Base-by-base conservation (phyloP, 208 protist species). In the Acanthamoeba polyphaga region DNA sequence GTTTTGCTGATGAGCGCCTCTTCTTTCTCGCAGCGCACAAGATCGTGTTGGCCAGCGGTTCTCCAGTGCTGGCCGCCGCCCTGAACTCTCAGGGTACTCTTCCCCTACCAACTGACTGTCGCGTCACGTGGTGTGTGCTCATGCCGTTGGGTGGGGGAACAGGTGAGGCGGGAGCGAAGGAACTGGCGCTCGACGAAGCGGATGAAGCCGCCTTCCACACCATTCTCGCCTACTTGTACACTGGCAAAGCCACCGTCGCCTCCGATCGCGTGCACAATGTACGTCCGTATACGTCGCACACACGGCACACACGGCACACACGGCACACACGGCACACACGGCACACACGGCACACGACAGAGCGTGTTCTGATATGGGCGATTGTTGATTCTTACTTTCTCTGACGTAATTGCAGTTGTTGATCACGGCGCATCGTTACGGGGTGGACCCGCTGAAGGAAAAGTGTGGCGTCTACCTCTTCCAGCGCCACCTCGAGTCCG, bases 141-240 rank as follows among this genome's bases (percentile, higher is more conserved):
- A 32, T 49, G 62, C n/a, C 24, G 13, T 32, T 74, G 55, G 55
- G 19, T 2, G 10, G 13, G 46, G 7, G 5, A 27, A 22, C 49
- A n/a, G 34, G 15, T 3, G 78, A 87, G 10, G 8, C 9, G 72
- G 78, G 78, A 29, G 49, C 49, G 15, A 22, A 58, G 27, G 80
- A 89, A 27, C 53, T 89, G 29, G 13, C 2, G 51, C 53, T 89
- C 29, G 53, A 66, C 13, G 80, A 89, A 22, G 17, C 27, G 80
- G 80, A 89, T 53, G 80, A 89, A 29, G 80, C 10, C 24, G 51
- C 80, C 15, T 89, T 89, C 53, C 2, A 64, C 0, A n/a, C 32
- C 51, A 17, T 89, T 9, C 53, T 89, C 3, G 51, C 46, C 8
- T 89, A 89, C 80, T 66, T 89, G n/a, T 89, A 89, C 80, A 89